A percentile compares a stretch with the other conserved stretches of the same genome.
Evolutionary conservation across 805 yeast genomes (phyloP).

Genomic region (Kodamaea nitidulidarum): DNA sequence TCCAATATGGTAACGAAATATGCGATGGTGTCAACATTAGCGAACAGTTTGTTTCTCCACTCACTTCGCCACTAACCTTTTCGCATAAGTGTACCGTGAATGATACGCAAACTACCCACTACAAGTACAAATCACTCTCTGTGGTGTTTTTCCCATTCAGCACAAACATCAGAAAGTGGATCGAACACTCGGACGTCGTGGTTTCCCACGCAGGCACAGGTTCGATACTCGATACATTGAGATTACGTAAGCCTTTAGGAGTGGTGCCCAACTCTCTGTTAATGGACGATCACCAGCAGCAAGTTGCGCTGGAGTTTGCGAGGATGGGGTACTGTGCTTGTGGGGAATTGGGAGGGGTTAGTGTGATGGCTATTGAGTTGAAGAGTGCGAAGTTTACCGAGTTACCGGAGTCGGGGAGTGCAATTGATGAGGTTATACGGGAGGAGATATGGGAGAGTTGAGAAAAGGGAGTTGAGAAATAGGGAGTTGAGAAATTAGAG

Average conservation of each 20-base stretch:
- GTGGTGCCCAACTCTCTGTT: constrained; percentile 67
- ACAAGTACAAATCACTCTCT: constrained; percentile 28
- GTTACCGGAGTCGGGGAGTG: constrained; percentile 20
- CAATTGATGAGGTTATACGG: neutral
- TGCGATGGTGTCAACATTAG: constrained; percentile 1
- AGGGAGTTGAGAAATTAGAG: too few species aligned
- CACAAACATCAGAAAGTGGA: constrained; percentile 27
- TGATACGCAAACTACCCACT: neutral
- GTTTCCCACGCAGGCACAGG: constrained; percentile 93
- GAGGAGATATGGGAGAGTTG: neutral
- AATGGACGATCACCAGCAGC: constrained; percentile 86
- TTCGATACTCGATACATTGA: constrained; percentile 74
- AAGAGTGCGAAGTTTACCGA: constrained; percentile 10
- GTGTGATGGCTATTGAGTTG: constrained; percentile 12
- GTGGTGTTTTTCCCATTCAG: constrained; percentile 26
- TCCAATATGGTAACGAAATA: constrained; percentile 58
- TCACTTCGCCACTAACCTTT: neutral
- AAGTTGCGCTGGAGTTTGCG: constrained; percentile 49
- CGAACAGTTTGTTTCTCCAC: constrained; percentile 1
- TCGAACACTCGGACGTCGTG: constrained; percentile 52
- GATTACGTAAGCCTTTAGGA: constrained; percentile 52
- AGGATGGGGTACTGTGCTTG: constrained; percentile 6
- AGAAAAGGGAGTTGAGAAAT: neutral
- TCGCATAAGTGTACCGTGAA: neutral
- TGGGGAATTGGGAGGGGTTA: constrained; percentile 3